A percentile compares a stretch with the other conserved stretches of the same genome.
phyloP scores from a whole-genome alignment of 2,329 filamentous ascomycete species.

The Aspergillus texensis region DNA sequence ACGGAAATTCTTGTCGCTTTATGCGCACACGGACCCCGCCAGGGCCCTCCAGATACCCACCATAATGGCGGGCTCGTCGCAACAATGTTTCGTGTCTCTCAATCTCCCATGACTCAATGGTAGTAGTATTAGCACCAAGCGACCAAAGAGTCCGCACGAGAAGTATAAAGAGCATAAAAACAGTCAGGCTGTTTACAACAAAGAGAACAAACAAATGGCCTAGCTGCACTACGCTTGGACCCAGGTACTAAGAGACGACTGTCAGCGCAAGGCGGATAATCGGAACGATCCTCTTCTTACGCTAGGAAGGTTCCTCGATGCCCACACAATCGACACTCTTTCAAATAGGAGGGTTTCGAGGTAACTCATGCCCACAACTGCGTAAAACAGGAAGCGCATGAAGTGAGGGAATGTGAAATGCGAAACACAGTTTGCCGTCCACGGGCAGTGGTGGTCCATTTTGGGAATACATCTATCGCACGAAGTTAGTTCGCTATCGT shows the following conservation, averaged over 20 bases:
- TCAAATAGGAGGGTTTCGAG: conserved; percentile 59
- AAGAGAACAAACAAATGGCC: conserved; percentile 58
- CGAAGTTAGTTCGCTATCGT: background rate
- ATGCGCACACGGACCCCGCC: conserved; percentile 59
- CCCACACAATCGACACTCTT: conserved; percentile 57
- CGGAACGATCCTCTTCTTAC: conserved; percentile 40
- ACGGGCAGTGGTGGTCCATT: conserved; percentile 70
- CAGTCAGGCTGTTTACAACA: conserved; percentile 57
- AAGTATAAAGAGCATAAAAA: conserved; percentile 59
- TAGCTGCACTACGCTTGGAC: conserved; percentile 57
- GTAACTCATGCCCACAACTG: conserved; percentile 59
- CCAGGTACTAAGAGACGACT: conserved; percentile 54
- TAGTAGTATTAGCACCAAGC: conserved; percentile 61
- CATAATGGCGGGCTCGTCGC: conserved; percentile 51
- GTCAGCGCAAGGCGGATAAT: background rate
- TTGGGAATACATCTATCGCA: conserved; percentile 60
- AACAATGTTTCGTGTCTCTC: conserved; percentile 52
- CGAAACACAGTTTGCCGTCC: conserved; percentile 68
- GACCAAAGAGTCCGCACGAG: conserved; percentile 58
- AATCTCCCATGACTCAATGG: conserved; percentile 66
- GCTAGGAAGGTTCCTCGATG: conserved; percentile 57
- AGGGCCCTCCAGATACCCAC: conserved; percentile 61
- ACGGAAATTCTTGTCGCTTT: conserved; percentile 64
- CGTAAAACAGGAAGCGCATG: conserved; percentile 63
- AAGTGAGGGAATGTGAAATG: conserved; percentile 68